Conservation (phyloP, 192 early-diverging fungal genomes). For the Entophlyctis helioformis region DNA sequence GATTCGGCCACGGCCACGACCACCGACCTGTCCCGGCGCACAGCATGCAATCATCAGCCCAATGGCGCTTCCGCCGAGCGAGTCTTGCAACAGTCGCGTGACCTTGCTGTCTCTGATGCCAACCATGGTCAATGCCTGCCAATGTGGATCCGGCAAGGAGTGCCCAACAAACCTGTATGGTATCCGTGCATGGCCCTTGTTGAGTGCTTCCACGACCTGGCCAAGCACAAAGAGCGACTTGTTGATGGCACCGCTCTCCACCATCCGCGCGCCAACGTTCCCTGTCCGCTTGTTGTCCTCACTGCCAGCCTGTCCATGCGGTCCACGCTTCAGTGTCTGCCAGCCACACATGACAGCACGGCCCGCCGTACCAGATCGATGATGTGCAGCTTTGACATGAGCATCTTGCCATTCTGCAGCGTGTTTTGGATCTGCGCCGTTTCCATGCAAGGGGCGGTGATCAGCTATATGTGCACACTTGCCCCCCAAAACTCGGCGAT, state of each 20-base stretch:
- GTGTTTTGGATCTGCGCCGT: too few relatives aligned
- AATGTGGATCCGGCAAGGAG: not conserved
- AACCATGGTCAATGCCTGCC: too few relatives aligned
- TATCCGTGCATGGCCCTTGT: not conserved
- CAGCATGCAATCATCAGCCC: conserved; percentile 61
- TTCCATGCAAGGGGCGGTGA: too few relatives aligned
- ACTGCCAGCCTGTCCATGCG: too few relatives aligned
- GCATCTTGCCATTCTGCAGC: conserved; percentile 50
- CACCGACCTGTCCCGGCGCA: conserved; percentile 26
- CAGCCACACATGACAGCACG: too few relatives aligned
- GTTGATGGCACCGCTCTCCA: conserved; percentile 76
- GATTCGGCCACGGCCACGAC: too few relatives aligned
- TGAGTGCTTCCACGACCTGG: conserved; percentile 65
- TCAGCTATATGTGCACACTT: too few relatives aligned
- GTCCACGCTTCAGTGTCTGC: too few relatives aligned
- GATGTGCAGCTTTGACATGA: conserved; percentile 57
- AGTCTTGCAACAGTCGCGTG: conserved; percentile 54
- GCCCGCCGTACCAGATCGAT: too few relatives aligned
- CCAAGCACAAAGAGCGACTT: conserved; percentile 66
- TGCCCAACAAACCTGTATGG: not conserved
- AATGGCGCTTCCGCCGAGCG: conserved; percentile 45
- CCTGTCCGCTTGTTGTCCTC: conserved; percentile 86
- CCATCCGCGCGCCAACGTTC: conserved; percentile 66
- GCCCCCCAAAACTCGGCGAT: too few relatives aligned
- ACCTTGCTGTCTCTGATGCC: conserved; percentile 47